phyloP scores from a whole-genome alignment of 1,139 yeast species.

The Saccharomycopsis phalli region DNA sequence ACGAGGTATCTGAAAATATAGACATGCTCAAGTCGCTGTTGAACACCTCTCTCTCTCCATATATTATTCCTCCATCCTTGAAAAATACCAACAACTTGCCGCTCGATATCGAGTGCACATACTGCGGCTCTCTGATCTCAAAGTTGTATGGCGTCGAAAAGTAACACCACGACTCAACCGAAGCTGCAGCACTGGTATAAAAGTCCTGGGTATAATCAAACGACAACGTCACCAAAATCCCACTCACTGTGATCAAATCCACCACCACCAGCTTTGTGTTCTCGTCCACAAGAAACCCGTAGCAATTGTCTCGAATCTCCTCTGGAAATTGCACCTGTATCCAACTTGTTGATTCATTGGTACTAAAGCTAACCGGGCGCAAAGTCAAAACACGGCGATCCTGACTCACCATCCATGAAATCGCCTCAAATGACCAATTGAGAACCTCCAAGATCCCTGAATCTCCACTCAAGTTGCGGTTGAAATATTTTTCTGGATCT shows the following conservation, averaged over 20 bases:
- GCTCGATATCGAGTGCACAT: conserved; percentile 39
- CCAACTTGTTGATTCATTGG: conserved; percentile 22
- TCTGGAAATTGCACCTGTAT: conserved; percentile 24
- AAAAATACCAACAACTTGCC: conserved; percentile 45
- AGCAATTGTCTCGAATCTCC: conserved; percentile 23
- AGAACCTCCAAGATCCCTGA: conserved; percentile 2
- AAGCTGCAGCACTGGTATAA: conserved; percentile 11
- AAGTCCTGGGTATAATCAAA: conserved; percentile 26
- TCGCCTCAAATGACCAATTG: not conserved
- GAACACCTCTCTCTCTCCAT: conserved; percentile 34
- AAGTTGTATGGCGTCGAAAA: conserved; percentile 68
- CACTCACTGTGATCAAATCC: conserved; percentile 29
- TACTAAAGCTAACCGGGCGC: conserved; percentile 22
- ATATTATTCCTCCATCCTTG: conserved; percentile 63
- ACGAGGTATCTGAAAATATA: conserved; percentile 48
- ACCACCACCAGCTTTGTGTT: conserved; percentile 19
- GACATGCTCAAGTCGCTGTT: conserved; percentile 40
- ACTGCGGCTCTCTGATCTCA: conserved; percentile 56
- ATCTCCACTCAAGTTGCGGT: conserved; percentile 2
- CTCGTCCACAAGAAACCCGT: conserved; percentile 19
- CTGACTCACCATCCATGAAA: conserved; percentile 19
- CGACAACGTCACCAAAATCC: conserved; percentile 30
- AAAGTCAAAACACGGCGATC: conserved; percentile 21
- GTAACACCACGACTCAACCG: conserved; percentile 43
- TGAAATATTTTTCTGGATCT: conserved; percentile 13